Evolutionary conservation across 768 basidiomycete species (phyloP), one percentile per base, ranked within the genome.

Genomic region (Baorangia bicolor): DNA sequence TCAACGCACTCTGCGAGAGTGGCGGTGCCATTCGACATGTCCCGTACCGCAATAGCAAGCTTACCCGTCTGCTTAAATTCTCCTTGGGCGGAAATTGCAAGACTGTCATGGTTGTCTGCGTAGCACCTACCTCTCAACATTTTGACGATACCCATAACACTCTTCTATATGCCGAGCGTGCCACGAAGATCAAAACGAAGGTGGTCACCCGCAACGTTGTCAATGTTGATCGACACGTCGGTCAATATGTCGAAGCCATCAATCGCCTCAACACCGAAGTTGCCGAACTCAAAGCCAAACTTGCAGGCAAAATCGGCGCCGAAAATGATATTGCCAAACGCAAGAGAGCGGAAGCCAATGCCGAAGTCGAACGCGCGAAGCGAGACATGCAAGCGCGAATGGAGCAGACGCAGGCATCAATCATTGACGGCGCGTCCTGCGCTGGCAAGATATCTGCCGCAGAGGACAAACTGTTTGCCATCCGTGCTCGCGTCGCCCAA

Each of bases 111-210:
- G 93, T 98, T 60, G 96, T 98, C 58, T 98, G 97, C 69, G 80
- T 99, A 44, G 94, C 94, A 1, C 97, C 97, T 2, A 94, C 94
- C 5, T 94, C 94, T 35, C 83, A 83, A 35, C 94, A 99, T 74
- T 97, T 98, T 70, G 97, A 98, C 67, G 97, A 99, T 70, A 98
- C 97, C 31, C 94, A 97, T 70, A 99, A 99, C 69, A 98, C 97
- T 2, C 87, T 99, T 45, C 78, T 97, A 57, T 99, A 98, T 72
- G 97, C 97, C 23, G 95, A 99, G 64, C 89, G 95, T 43, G 96
- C 97, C 27, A 97, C 97, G 56, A 93, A 94, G 77, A 98, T 99
- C 74, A 95, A 95, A 78, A 98, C 96, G 18, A 96, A 93, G 70
- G 94, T 98, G 51, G 87, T 98, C 56, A 94, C 95, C 1, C 83